A percentile compares a stretch with the other conserved stretches of the same genome.
phyloP scores from a whole-genome alignment of 2,329 filamentous ascomycete species.

The Colletotrichum euphorbiae region DNA sequence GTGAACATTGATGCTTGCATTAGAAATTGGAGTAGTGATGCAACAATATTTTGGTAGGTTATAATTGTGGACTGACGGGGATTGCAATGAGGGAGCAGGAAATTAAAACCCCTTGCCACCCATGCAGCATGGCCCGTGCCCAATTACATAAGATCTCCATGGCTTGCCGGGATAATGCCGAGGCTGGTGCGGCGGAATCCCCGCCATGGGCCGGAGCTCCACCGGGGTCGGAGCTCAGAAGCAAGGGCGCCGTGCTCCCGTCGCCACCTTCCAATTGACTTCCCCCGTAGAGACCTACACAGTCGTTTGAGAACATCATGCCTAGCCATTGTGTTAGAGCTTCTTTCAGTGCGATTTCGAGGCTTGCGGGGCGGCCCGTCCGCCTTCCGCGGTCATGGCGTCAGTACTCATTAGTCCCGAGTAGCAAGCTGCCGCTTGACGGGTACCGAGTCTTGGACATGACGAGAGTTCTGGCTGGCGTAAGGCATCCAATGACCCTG shows the following conservation, averaged over 20 bases:
- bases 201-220: slow-evolving; percentile 37
- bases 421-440: slow-evolving; percentile 72
- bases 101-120: no score
- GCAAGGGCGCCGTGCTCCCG: slow-evolving; percentile 11
- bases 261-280: slow-evolving; percentile 12
- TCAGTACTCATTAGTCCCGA: slow-evolving; percentile 47
- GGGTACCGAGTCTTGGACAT: slow-evolving; percentile 94
- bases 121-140: slow-evolving; percentile 11
- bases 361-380: neutral
- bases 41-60: no score
- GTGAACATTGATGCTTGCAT: no score
- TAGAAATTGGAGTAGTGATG: no score
- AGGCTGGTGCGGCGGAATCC: slow-evolving; percentile 32
- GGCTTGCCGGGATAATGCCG: slow-evolving; percentile 26
- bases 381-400: slow-evolving; percentile 40
- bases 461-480: slow-evolving; percentile 94
- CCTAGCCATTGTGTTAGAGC: neutral
- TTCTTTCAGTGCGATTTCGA: neutral
- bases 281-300: slow-evolving; percentile 1
- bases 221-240: slow-evolving; percentile 36
- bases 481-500: slow-evolving; percentile 57
- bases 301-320: slow-evolving; percentile 5
- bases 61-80: no score
- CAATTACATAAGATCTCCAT: slow-evolving; percentile 15
- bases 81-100: neutral